phyloP scores from a whole-genome alignment of 163 green algal species.

The Scenedesmus sp. region DNA sequence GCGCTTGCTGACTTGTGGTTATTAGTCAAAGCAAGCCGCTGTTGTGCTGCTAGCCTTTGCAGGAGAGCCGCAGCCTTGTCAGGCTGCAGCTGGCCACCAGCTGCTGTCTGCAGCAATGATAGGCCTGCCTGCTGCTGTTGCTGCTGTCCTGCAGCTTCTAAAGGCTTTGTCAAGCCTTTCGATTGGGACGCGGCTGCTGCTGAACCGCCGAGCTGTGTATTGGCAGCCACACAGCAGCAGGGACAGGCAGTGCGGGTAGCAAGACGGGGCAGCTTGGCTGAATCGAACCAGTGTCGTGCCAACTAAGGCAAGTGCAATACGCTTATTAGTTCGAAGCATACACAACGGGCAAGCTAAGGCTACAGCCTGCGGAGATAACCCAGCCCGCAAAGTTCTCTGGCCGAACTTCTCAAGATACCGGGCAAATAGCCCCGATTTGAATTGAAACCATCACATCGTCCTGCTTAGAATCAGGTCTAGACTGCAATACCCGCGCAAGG shows the following conservation, averaged over 20 bases:
- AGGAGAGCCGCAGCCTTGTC: not conserved
- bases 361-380: not conserved
- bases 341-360: not conserved
- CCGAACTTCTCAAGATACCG: not conserved
- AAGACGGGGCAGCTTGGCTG: not conserved
- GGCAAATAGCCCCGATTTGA: not conserved
- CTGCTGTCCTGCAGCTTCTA: not conserved
- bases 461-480: not conserved
- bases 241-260: not conserved
- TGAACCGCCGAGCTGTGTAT: not conserved
- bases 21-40: not conserved
- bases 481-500: not conserved
- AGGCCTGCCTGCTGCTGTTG: conserved; percentile 4
- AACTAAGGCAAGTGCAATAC: not conserved
- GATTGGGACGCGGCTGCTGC: not conserved
- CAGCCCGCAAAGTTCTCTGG: not conserved
- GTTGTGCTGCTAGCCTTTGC: not conserved
- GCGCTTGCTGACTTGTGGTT: not conserved
- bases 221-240: not conserved
- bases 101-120: not conserved
- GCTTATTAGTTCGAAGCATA: not conserved
- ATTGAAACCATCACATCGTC: not conserved
- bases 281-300: not conserved
- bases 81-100: not conserved
- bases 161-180: not conserved